These are phyloP conservation scores for Geosmithia putterillii DNA, from an alignment of 2,329 filamentous ascomycete species.

Conservation along the genomic window DNA sequence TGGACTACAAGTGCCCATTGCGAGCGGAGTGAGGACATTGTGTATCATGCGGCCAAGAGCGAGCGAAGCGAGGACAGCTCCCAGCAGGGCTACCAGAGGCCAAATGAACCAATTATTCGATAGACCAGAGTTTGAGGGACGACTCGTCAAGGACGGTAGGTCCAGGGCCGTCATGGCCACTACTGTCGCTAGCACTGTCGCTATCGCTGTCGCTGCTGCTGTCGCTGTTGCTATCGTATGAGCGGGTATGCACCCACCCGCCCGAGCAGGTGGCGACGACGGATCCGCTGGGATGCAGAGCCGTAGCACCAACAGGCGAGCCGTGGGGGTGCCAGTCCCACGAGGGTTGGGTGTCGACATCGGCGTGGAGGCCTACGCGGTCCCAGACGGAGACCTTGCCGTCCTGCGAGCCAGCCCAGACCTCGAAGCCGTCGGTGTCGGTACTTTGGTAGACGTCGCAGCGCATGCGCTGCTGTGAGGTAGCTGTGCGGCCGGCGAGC, in stretches of 20 bases:
- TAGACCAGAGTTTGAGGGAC: constrained; percentile 9
- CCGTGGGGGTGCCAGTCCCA: constrained; percentile 39
- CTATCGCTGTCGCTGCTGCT: neutral
- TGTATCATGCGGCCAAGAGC: neutral
- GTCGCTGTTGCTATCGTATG: constrained; percentile 1
- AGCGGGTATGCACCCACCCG: constrained; percentile 28
- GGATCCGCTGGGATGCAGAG: constrained; percentile 40
- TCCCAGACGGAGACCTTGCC: constrained; percentile 49
- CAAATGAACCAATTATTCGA: too few species aligned
- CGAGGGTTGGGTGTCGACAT: constrained; percentile 23
- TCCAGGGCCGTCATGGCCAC: neutral
- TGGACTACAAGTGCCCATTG: too few species aligned
- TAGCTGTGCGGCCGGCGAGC: constrained; percentile 34
- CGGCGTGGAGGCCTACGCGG: constrained; percentile 33
- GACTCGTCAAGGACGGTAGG: constrained; percentile 8
- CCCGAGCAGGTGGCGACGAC: constrained; percentile 45
- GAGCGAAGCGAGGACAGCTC: too few species aligned
- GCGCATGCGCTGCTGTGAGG: constrained; percentile 42
- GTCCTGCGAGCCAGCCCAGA: constrained; percentile 47
- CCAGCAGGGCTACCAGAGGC: too few species aligned
- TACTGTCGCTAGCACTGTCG: too few species aligned
- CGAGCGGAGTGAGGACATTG: too few species aligned
- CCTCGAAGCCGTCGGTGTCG: constrained; percentile 34
- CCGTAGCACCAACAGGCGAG: constrained; percentile 34
- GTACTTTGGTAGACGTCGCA: constrained; percentile 40